Evolutionary conservation across 108 stramenopile species (phyloP).

Genomic region (Nitzschia sp.): DNA sequence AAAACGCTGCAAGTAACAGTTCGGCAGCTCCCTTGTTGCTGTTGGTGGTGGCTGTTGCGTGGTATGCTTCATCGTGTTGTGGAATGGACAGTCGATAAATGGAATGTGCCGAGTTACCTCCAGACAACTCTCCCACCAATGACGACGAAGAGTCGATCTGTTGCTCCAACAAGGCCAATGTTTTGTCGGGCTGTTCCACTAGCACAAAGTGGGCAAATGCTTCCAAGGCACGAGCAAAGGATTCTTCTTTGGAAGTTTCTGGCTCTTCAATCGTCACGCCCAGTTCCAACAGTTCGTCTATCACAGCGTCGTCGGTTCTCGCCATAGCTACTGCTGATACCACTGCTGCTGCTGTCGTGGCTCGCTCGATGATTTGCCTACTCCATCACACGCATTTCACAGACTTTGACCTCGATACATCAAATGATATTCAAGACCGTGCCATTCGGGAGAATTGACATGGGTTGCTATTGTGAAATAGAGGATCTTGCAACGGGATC

Average conservation of each 20-base stretch:
- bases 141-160: slow-evolving; percentile 20
- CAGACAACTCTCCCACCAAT: slow-evolving; percentile 50
- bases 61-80: slow-evolving; percentile 6
- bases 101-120: slow-evolving; percentile 47
- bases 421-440: no score
- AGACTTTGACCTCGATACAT: no score
- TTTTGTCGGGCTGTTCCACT: slow-evolving; percentile 34
- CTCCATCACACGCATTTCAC: no score
- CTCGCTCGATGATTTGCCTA: no score
- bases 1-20: slow-evolving; percentile 30
- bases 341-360: no score
- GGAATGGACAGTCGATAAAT: slow-evolving; percentile 57
- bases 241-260: slow-evolving; percentile 31
- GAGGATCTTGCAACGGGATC: no score
- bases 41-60: not conserved
- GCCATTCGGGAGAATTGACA: no score
- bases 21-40: slow-evolving; percentile 5
- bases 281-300: slow-evolving; percentile 32
- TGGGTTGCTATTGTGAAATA: no score
- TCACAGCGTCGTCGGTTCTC: not conserved
- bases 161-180: slow-evolving; percentile 45
- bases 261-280: slow-evolving; percentile 53
- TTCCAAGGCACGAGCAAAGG: slow-evolving; percentile 38
- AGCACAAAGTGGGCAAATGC: slow-evolving; percentile 59
- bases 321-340: no score